Percentiles rank a stretch among this genome's conserved stretches.
These are phyloP conservation scores for Tieghemostelium lacteum DNA, from an alignment of 78 protist species.

Conservation along the genomic window DNA sequence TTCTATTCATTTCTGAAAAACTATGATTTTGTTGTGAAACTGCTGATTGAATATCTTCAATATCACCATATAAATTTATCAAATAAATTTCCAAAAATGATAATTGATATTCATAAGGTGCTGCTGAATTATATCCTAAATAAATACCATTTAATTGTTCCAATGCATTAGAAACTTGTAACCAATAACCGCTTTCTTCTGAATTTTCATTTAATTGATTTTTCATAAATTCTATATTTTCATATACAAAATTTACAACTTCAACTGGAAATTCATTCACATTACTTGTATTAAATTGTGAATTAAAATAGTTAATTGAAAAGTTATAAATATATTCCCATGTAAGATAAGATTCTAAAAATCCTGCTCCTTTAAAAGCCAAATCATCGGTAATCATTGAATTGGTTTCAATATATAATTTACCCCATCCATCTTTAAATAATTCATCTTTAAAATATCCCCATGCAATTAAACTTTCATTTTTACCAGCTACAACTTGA, in stretches of 20 bases:
- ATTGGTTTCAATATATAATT: conserved; percentile 41
- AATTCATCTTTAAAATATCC: conserved; percentile 64
- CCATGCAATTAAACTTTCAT: background rate
- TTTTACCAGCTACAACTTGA: conserved; percentile 25
- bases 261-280: conserved; percentile 22
- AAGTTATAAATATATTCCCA: conserved; percentile 43
- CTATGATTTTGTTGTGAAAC: background rate
- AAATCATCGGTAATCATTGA: background rate
- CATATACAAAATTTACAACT: conserved; percentile 1
- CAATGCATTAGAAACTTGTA: conserved; percentile 20
- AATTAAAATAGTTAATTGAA: conserved; percentile 34
- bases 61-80: conserved; percentile 45
- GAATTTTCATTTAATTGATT: background rate
- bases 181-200: conserved; percentile 19
- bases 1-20: conserved; percentile 19
- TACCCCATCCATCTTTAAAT: conserved; percentile 66
- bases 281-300: conserved; percentile 33
- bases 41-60: conserved; percentile 40
- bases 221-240: conserved; percentile 21
- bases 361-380: conserved; percentile 66
- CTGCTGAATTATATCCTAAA: conserved; percentile 25
- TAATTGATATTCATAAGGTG: conserved; percentile 4
- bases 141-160: conserved; percentile 24
- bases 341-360: conserved; percentile 56
- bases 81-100: conserved; percentile 38